Base-by-base conservation (phyloP, 2,329 filamentous ascomycete species). In the Tolypocladium inflatum region DNA sequence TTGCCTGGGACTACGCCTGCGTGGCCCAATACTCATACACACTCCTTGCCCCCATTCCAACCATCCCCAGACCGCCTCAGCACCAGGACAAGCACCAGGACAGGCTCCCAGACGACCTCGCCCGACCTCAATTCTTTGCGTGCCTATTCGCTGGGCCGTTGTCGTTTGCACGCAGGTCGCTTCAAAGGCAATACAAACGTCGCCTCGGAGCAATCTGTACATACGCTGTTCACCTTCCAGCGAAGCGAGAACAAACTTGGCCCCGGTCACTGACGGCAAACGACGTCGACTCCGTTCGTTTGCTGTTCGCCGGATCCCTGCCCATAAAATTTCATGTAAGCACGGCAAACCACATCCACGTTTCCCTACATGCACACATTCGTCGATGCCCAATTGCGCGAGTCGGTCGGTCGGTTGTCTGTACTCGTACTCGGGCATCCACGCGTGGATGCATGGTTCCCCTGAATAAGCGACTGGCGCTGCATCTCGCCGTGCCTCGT, bases 291-390 rank as follows among this genome's bases (percentile, higher is more conserved):
- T 17, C 54, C 26, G 19, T 10, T 23, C 54, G 57, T 58, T 58
- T 58, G 57, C 53, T 52, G 35, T 50, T 42, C 13, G 52, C 23
- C 42, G 53, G 6, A n/a, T 19, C 37, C 43, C 38, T 38, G 48
- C 39, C 30, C 48, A 19, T 26, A 48, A 19, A n/a, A 37, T 21
- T 58, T 26, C 45, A 55, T 58, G 57, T 58, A 58, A 58, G 53
- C 53, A 55, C 38, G 57, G 21, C 57, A 53, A 58, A 55, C 54
- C 45, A 35, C 48, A 37, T 10, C 51, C 37, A n/a, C 41, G 52
- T 17, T 26, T 37, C 52, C 52, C 35, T 51, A 38, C 35, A 33
- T 35, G 42, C 37, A 8, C 38, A n/a, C 45, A 15, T 37, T 37
- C 9, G 50, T 53, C 48, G 38, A 43, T 57, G 55, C 39, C 54